Base-by-base conservation (phyloP, 1,284 basidiomycete species). In the Fomitopsis schrenkii region DNA sequence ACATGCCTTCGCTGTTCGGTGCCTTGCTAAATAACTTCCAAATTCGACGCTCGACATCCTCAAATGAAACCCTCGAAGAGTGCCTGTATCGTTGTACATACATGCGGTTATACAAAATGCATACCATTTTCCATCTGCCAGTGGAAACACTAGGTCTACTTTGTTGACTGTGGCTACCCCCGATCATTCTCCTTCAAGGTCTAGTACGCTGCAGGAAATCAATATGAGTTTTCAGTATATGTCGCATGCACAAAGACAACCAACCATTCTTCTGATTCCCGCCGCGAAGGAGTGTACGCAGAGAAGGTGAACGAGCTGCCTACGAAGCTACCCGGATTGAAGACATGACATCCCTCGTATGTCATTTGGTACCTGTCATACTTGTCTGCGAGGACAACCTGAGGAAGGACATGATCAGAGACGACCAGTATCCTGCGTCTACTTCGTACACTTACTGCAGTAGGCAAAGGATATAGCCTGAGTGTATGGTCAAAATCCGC, bases 321-420 rank as follows among this genome's bases (percentile, higher is more conserved):
- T 17, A 94, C 79, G 70, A 96, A 95, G 58, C 88, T 87, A 14
- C 97, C 97, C 0, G 97, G 97, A 74, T 99, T 99, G 81, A 99
- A 95, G 35, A 99, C 97, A 75, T 98, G 97, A 71, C 97, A 99
- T 6, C 94, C 95, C 65, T 97, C 96, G 72, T 99, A 99, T 1
- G 96, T 99, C 66, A 98, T 82, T 70, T 97, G 95, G 74, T 94
- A 99, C 41, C 93, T 85, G 71, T 98, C 96, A 73, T 97, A 98
- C 74, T 91, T 95, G 77, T 99, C 97, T 1, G 97, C 97, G 12
- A 99, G 82, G n/a, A 99, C 83, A 26, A 98, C 80, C 94, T 97
- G 68, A 12, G 53, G 45, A 58, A 41, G 61, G 35, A 45, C 57
- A 30, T 17, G 56, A 55, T 55, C 67, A 66, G n/a, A 62, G 1